phyloP scores from a whole-genome alignment of 148 eudicot species.

The Spergularia marina region DNA sequence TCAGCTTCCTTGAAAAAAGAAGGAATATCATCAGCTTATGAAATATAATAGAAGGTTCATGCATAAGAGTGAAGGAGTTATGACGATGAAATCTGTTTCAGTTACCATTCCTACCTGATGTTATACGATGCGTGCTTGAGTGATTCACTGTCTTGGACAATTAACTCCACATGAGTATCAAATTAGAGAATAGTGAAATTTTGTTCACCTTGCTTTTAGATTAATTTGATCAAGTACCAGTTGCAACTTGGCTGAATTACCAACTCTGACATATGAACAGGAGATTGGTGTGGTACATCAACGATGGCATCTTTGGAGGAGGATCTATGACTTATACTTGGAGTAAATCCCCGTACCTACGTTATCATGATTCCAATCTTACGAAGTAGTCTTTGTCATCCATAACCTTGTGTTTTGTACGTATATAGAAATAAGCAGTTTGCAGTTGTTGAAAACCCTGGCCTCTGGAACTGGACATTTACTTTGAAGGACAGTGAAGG shows the following conservation, averaged over 20 bases:
- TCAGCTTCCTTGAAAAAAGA: background rate
- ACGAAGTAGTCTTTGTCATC: background rate
- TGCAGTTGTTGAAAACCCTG: slow-evolving; percentile 96
- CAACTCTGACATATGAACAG: slow-evolving; percentile 34
- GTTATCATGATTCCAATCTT: background rate
- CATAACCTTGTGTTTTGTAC: slow-evolving; percentile 8
- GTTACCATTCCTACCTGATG: background rate
- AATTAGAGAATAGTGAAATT: slow-evolving; percentile 1
- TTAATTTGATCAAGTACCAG: background rate
- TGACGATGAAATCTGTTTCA: background rate
- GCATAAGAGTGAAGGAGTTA: background rate
- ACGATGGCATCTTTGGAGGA: slow-evolving; percentile 99
- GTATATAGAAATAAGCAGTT: slow-evolving; percentile 69
- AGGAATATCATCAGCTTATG: background rate
- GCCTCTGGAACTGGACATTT: slow-evolving; percentile 95
- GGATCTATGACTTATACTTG: slow-evolving; percentile 93
- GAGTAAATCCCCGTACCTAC: slow-evolving; percentile 45
- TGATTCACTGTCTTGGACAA: background rate
- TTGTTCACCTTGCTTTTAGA: background rate
- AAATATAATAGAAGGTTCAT: slow-evolving; percentile 2
- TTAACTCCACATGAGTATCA: background rate
- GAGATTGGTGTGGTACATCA: slow-evolving; percentile 95
- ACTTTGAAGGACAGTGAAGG: slow-evolving; percentile 84
- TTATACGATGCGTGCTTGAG: background rate
- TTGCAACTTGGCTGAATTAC: background rate